Evolutionary conservation across 768 basidiomycete genomes (phyloP), one percentile per base, ranked within the genome.

Genomic region (Tylopilus cervinicoccineus): DNA sequence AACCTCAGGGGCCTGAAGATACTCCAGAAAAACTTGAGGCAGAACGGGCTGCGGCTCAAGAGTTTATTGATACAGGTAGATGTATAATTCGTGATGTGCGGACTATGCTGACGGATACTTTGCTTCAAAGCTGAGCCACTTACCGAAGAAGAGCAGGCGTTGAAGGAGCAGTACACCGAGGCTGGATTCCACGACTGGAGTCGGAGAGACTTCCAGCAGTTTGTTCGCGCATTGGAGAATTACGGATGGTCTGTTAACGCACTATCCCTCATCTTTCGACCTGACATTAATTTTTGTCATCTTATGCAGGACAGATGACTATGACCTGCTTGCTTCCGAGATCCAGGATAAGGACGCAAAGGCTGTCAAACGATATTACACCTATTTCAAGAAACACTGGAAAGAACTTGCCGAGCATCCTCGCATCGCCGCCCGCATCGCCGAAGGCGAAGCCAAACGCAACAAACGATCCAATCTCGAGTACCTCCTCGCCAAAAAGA

Each of bases 131-230:
- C 95, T 31, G 93, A 92, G 55, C 86, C 89, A 1, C 73, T 98
- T 32, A 93, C 85, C 0, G 94, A 97, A 56, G 90, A 91, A 39
- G 94, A 99, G 60, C 69, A 80, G 53, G 77, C 79, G 5, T 74
- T 81, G 62, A 97, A 95, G 70, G 92, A 95, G 26, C 78, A 76
- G 38, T 80, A 88, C 26, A 79, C 82, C 7, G 75, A 74, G 27
- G 73, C 86, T 46, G 94, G 94, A 14, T 97, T 97, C 72, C 79
- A 83, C 27, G 83, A 87, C 55, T 97, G 95, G 95, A 88, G 84
- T 64, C 79, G 90, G 56, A 81, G 92, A 31, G 93, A 97, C 63
- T 97, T 93, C 74, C 93, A 93, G 60, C 88, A 88, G 59, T 88
- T 98, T 60, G 76, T 94, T 39, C 79, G 83, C 33, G 88, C 81